A percentile compares a stretch with the other conserved stretches of the same genome.
Evolutionary conservation across 306 rosid species (phyloP).

Genomic region (Vachellia collinsii): DNA sequence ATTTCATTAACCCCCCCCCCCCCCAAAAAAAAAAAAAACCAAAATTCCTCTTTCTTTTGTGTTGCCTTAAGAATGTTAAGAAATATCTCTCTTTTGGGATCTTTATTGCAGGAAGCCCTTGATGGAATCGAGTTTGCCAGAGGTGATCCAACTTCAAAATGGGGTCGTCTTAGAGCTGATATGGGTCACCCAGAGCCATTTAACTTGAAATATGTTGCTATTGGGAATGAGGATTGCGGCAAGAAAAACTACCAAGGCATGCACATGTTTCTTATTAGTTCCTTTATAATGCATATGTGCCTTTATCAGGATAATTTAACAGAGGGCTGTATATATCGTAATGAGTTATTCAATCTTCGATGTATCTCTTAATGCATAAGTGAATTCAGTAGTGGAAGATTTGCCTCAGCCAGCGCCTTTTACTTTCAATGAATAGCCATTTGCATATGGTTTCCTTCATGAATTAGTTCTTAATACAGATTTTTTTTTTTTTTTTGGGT

Average conservation of each 20-base stretch:
- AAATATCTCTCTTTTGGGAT: slow-evolving; percentile 15
- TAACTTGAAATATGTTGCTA: slow-evolving; percentile 67
- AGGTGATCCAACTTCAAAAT: slow-evolving; percentile 61
- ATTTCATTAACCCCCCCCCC: background rate
- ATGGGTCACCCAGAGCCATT: slow-evolving; percentile 88
- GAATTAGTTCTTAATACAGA: background rate
- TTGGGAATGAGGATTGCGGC: slow-evolving; percentile 84
- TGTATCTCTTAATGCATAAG: slow-evolving; percentile 18
- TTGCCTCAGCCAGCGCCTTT: background rate
- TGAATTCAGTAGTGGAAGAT: background rate
- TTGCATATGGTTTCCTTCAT: background rate
- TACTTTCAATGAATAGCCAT: slow-evolving; percentile 17
- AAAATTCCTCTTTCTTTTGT: background rate
- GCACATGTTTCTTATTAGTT: slow-evolving; percentile 24
- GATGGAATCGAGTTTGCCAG: slow-evolving; percentile 90
- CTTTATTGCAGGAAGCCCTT: slow-evolving; percentile 71
- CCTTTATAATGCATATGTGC: background rate
- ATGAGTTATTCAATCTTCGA: background rate
- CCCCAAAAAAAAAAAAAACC: background rate
- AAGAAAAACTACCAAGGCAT: slow-evolving; percentile 65
- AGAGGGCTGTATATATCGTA: slow-evolving; percentile 1
- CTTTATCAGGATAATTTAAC: slow-evolving; percentile 14
- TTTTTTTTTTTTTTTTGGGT: background rate
- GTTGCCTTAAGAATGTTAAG: background rate
- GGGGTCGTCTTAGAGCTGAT: slow-evolving; percentile 78